These are phyloP conservation scores for Xylariaceae sp. DNA, from an alignment of 2,329 filamentous ascomycete species.

Conservation along the genomic window DNA sequence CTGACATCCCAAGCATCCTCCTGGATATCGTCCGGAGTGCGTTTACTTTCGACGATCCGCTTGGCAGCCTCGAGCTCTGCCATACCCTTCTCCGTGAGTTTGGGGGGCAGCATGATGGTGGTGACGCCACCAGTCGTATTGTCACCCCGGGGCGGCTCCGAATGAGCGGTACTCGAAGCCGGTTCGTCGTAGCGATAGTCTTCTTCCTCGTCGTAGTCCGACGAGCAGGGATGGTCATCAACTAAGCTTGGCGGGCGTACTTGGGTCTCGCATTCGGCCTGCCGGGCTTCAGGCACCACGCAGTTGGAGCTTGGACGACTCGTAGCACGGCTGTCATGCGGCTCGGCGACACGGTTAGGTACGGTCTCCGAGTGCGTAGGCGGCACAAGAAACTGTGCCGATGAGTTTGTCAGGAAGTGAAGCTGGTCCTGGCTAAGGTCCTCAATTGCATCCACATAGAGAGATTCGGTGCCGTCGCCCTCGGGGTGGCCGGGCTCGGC, in stretches of 20 bases:
- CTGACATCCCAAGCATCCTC: slow-evolving; percentile 91
- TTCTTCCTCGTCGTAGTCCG: slow-evolving; percentile 69
- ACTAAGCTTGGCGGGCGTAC: slow-evolving; percentile 16
- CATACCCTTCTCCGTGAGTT: slow-evolving; percentile 60
- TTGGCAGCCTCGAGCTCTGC: slow-evolving; percentile 66
- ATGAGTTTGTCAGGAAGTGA: slow-evolving; percentile 10
- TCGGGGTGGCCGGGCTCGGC: slow-evolving; percentile 14
- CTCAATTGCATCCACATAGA: slow-evolving; percentile 43
- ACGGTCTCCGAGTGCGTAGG: slow-evolving; percentile 1
- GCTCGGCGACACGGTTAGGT: slow-evolving; percentile 2
- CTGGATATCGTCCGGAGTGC: slow-evolving; percentile 69
- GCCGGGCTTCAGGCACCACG: slow-evolving; percentile 1
- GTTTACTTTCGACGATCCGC: slow-evolving; percentile 59
- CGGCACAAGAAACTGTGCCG: slow-evolving; percentile 1
- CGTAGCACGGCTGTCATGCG: neutral
- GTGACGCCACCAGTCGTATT: slow-evolving; percentile 48
- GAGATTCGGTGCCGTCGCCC: slow-evolving; percentile 36
- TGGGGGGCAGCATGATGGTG: slow-evolving; percentile 62
- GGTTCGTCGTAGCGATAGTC: slow-evolving; percentile 59
- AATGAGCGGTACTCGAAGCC: slow-evolving; percentile 73
- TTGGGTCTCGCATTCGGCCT: slow-evolving; percentile 3
- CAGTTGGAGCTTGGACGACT: neutral
- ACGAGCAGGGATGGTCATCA: slow-evolving; percentile 34
- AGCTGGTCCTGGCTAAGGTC: slow-evolving; percentile 26
- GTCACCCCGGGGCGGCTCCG: slow-evolving; percentile 67